Percentiles rank a stretch among this genome's conserved stretches.
Conservation (phyloP, 306 rosid genomes). For the Acacia confusa region DNA sequence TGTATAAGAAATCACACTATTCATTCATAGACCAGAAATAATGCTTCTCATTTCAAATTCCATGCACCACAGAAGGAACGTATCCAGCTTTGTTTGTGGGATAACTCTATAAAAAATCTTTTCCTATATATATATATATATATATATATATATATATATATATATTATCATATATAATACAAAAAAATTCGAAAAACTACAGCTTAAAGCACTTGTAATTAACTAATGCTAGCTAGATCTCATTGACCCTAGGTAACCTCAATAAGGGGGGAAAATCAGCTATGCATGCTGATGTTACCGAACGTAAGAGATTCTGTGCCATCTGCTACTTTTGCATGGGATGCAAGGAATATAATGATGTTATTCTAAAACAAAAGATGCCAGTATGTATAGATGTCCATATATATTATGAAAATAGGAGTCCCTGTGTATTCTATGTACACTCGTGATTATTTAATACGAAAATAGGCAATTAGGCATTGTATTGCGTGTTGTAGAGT, state of each 20-base stretch:
- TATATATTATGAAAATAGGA: not conserved
- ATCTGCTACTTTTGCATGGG: conserved; percentile 33
- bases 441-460: not conserved
- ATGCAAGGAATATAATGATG: conserved; percentile 42
- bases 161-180: not conserved
- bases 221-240: not conserved
- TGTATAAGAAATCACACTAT: not conserved
- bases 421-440: not conserved
- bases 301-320: conserved; percentile 36
- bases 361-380: conserved; percentile 21
- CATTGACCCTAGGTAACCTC: not conserved
- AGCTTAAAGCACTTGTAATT: not conserved
- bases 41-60: not conserved
- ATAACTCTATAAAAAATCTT: not conserved
- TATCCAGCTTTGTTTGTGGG: not conserved
- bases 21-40: not conserved
- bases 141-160: too few species aligned
- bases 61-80: too few species aligned
- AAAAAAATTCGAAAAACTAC: not conserved
- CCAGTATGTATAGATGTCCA: not conserved
- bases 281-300: conserved; percentile 38
- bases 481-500: conserved; percentile 74
- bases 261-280: not conserved
- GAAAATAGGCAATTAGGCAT: conserved; percentile 23
- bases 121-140: not conserved